A percentile compares a stretch with the other conserved stretches of the same genome.
phyloP scores from a whole-genome alignment of 768 basidiomycete species.

The Cyclocybe cylindracea region DNA sequence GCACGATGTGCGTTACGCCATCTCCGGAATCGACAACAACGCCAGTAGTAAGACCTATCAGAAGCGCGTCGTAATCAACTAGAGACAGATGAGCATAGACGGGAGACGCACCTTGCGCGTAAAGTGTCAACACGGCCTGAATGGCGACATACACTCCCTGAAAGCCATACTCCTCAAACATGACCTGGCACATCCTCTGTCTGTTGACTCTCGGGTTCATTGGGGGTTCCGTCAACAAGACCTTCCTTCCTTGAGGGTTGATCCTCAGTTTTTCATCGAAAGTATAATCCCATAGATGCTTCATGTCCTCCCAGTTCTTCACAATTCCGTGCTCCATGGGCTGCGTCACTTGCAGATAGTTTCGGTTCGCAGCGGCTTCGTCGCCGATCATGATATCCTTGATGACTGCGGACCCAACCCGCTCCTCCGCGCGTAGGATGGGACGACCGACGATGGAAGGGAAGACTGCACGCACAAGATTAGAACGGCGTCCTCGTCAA shows the following conservation, averaged over 20 bases:
- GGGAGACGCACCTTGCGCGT: conserved; percentile 84
- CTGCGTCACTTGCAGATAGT: conserved; percentile 94
- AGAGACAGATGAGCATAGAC: neutral
- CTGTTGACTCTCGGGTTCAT: conserved; percentile 98
- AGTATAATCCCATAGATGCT: conserved; percentile 96
- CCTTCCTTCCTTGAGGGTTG: conserved; percentile 83
- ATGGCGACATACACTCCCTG: conserved; percentile 96
- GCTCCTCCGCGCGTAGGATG: conserved; percentile 96
- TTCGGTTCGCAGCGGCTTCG: conserved; percentile 91
- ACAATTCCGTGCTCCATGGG: conserved; percentile 99
- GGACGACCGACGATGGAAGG: conserved; percentile 96
- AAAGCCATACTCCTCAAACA: conserved; percentile 99
- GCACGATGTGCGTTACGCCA: conserved; percentile 98
- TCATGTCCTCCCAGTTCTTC: conserved; percentile 99
- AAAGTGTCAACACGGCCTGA: conserved; percentile 96
- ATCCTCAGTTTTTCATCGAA: conserved; percentile 94
- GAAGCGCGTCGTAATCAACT: conserved; percentile 1
- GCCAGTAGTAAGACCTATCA: conserved; percentile 90
- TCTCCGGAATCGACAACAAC: conserved; percentile 99
- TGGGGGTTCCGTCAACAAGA: conserved; percentile 95
- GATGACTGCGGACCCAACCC: conserved; percentile 82
- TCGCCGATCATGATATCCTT: conserved; percentile 99
- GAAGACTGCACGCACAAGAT: conserved; percentile 61
- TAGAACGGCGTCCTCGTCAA: neutral
- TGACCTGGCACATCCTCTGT: conserved; percentile 93